Evolutionary conservation across 768 basidiomycete genomes (phyloP).

Genomic region (Mycena rebaudengoi): DNA sequence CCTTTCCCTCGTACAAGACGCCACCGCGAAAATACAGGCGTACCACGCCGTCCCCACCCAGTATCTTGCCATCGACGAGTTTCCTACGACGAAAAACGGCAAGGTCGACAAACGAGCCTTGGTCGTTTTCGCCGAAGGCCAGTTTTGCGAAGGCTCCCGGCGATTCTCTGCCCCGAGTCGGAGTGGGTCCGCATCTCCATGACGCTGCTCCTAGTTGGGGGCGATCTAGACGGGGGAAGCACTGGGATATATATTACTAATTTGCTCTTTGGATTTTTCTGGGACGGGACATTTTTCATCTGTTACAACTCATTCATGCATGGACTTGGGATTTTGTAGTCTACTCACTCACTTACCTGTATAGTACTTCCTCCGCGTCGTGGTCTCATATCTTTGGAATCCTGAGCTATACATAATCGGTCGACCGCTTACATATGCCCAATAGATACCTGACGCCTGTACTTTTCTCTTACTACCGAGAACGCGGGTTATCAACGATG

Average conservation of each 20-base stretch:
- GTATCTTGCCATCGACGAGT: constrained; percentile 44
- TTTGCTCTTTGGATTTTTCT: neutral
- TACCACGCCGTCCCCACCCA: constrained; percentile 58
- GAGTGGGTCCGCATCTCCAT: constrained; percentile 23
- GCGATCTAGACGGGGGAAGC: too few relatives aligned
- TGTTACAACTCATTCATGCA: too few relatives aligned
- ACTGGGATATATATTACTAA: neutral
- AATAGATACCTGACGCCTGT: too few relatives aligned
- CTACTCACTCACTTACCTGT: too few relatives aligned
- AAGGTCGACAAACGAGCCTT: constrained; percentile 49
- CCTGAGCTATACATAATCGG: neutral
- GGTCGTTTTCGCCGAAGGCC: constrained; percentile 28
- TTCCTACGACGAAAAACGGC: constrained; percentile 52
- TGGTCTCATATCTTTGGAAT: neutral
- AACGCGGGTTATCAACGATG: too few relatives aligned
- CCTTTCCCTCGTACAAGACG: constrained; percentile 39
- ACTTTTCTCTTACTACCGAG: too few relatives aligned
- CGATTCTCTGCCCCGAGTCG: constrained; percentile 21
- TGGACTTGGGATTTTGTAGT: too few relatives aligned
- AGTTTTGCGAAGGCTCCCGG: constrained; percentile 19
- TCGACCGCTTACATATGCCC: too few relatives aligned
- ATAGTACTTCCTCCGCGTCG: too few relatives aligned
- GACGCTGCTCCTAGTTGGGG: too few relatives aligned
- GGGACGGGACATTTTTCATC: constrained; percentile 8
- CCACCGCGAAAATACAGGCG: constrained; percentile 50